Percentiles rank a stretch among this genome's conserved stretches.
phyloP scores from a whole-genome alignment of 106 monocot species.

The Dendrobium catenatum region DNA sequence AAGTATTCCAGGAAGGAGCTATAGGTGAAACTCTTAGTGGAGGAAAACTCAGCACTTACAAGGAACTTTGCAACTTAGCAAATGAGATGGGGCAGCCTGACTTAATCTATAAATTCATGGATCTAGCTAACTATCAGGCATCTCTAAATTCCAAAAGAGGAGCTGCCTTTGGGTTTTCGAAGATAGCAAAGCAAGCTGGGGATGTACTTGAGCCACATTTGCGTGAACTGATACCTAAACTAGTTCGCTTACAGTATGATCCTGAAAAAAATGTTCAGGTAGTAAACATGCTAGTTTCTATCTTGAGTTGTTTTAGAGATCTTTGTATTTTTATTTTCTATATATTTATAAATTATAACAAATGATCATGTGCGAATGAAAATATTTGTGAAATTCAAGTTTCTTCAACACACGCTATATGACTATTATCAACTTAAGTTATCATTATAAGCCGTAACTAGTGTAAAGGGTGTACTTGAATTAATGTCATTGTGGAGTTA shows the following conservation, averaged over 20 bases:
- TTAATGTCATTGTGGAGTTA: not conserved
- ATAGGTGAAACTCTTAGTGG: constrained; percentile 75
- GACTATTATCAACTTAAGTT: not conserved
- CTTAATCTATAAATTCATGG: constrained; percentile 96
- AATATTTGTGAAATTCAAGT: not conserved
- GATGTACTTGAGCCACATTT: constrained; percentile 88
- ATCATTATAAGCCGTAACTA: not conserved
- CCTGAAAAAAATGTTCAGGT: constrained; percentile 99
- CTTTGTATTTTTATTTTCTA: not conserved
- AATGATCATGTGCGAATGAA: not conserved
- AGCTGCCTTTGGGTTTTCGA: constrained; percentile 97
- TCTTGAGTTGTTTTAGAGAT: not conserved
- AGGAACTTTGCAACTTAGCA: constrained; percentile 91
- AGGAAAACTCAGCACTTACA: constrained; percentile 89
- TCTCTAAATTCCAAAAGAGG: constrained; percentile 95
- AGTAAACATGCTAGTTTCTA: constrained; percentile 1
- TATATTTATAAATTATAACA: not conserved
- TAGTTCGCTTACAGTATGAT: constrained; percentile 91
- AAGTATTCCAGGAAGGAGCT: constrained; percentile 95
- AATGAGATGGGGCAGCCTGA: constrained; percentile 99
- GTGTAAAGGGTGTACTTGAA: not conserved
- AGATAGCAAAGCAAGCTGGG: constrained; percentile 96
- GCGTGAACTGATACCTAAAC: constrained; percentile 66
- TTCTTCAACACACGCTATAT: not conserved
- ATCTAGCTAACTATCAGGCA: constrained; percentile 96